These are phyloP conservation scores for Calonectria pauciramosa DNA, from an alignment of 2,329 filamentous ascomycete genomes.

Conservation along the genomic window DNA sequence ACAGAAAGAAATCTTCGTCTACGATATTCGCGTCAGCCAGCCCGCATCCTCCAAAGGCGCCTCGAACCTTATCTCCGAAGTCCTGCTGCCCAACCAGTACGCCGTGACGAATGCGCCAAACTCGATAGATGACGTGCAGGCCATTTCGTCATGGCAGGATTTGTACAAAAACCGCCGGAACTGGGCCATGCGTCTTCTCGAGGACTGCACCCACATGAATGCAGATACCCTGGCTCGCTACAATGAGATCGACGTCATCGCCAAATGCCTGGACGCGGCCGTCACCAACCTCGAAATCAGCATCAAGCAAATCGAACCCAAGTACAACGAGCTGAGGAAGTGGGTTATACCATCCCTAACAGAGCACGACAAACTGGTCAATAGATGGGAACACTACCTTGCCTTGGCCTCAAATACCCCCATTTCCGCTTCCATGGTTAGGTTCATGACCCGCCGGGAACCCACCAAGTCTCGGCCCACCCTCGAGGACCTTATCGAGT, in stretches of 20 bases:
- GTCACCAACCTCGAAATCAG: conserved; percentile 87
- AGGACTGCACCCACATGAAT: conserved; percentile 77
- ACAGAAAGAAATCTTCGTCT: conserved; percentile 91
- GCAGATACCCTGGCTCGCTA: conserved; percentile 74
- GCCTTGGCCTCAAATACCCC: conserved; percentile 74
- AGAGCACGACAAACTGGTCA: conserved; percentile 75
- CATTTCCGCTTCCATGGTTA: conserved; percentile 75
- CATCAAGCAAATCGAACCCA: conserved; percentile 78
- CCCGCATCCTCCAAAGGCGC: conserved; percentile 62
- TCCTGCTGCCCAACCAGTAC: conserved; percentile 67
- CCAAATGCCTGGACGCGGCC: conserved; percentile 85
- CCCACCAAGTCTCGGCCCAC: conserved; percentile 66
- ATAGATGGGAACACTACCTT: conserved; percentile 78
- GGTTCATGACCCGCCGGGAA: conserved; percentile 70
- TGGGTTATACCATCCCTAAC: conserved; percentile 78
- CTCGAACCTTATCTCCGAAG: conserved; percentile 61
- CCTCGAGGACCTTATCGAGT: conserved; percentile 82
- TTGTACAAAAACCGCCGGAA: conserved; percentile 84
- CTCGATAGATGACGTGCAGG: conserved; percentile 82
- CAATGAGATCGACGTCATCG: conserved; percentile 80
- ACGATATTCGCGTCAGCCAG: conserved; percentile 83
- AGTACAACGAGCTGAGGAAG: conserved; percentile 77
- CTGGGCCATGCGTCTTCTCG: conserved; percentile 82
- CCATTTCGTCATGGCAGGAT: conserved; percentile 88
- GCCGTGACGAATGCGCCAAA: conserved; percentile 80